Evolutionary conservation across 139 green algal species (phyloP).

Genomic region (Micractinium sp.): DNA sequence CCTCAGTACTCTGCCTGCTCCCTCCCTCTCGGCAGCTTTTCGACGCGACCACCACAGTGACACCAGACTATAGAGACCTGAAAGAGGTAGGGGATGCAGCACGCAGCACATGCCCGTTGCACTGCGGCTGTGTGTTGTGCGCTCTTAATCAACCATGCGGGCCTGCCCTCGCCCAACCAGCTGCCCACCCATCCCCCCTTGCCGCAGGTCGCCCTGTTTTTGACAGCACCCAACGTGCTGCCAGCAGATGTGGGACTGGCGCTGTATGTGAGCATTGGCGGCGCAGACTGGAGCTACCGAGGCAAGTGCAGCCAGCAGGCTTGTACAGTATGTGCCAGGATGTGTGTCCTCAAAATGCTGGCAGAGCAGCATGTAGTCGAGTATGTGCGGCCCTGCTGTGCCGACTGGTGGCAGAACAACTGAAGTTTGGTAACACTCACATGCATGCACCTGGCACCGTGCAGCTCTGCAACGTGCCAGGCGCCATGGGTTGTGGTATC

Average conservation of each 20-base stretch:
- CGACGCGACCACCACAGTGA: conserved; percentile 21
- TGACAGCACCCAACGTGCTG: conserved; percentile 23
- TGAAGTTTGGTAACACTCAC: too few relatives aligned
- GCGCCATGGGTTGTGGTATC: too few relatives aligned
- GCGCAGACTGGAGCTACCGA: conserved; percentile 20
- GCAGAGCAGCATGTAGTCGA: too few relatives aligned
- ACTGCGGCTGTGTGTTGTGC: not conserved
- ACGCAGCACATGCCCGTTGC: too few relatives aligned
- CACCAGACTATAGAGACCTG: conserved; percentile 37
- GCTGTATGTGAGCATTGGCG: conserved; percentile 40
- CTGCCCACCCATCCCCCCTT: not conserved
- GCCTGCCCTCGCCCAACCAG: not conserved
- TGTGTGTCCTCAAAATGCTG: too few relatives aligned
- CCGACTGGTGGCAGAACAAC: not conserved
- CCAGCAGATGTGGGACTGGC: conserved; percentile 37
- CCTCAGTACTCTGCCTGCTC: not conserved
- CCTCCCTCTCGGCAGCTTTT: not conserved
- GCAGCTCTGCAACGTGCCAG: too few relatives aligned
- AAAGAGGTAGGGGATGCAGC: conserved; percentile 9
- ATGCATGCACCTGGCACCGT: not conserved
- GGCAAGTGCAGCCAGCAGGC: not conserved
- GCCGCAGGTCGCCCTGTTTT: conserved; percentile 27
- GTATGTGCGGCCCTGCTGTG: too few relatives aligned
- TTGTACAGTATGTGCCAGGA: too few relatives aligned
- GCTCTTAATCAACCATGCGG: not conserved